phyloP scores from a whole-genome alignment of 1,139 yeast species.

The Debaryomyces coudertii region DNA sequence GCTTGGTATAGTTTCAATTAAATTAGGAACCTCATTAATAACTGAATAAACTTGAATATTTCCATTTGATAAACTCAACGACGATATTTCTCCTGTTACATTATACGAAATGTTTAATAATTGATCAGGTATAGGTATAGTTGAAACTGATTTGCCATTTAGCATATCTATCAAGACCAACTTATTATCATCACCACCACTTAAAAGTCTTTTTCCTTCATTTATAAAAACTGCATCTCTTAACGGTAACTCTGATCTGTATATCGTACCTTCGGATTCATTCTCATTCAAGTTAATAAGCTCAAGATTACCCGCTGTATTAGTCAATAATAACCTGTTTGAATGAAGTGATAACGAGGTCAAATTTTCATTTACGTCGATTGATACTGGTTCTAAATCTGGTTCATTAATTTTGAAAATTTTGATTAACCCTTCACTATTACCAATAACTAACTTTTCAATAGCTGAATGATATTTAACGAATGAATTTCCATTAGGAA shows the following conservation, averaged over 20 bases:
- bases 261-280: constrained; percentile 31
- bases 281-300: constrained; percentile 25
- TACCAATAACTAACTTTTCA: constrained; percentile 50
- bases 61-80: constrained; percentile 62
- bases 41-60: constrained; percentile 65
- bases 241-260: constrained; percentile 61
- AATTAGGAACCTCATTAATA: constrained; percentile 41
- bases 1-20: constrained; percentile 45
- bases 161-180: constrained; percentile 55
- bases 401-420: constrained; percentile 48
- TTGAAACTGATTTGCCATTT: constrained; percentile 34
- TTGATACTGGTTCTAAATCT: constrained; percentile 56
- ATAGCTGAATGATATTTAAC: constrained; percentile 38
- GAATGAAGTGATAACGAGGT: constrained; percentile 34
- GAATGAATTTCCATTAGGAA: constrained; percentile 51
- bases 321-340: constrained; percentile 30
- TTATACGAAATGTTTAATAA: constrained; percentile 65
- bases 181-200: constrained; percentile 79
- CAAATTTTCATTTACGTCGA: constrained; percentile 52
- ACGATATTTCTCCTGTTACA: constrained; percentile 57
- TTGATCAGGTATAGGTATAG: constrained; percentile 53
- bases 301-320: constrained; percentile 41
- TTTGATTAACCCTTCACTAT: constrained; percentile 54
- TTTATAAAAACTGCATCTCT: constrained; percentile 69
- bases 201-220: constrained; percentile 67